A percentile compares a stretch with the other conserved stretches of the same genome.
Conservation (phyloP, 164 flowering plant genomes). For the Taxillus chinensis region DNA sequence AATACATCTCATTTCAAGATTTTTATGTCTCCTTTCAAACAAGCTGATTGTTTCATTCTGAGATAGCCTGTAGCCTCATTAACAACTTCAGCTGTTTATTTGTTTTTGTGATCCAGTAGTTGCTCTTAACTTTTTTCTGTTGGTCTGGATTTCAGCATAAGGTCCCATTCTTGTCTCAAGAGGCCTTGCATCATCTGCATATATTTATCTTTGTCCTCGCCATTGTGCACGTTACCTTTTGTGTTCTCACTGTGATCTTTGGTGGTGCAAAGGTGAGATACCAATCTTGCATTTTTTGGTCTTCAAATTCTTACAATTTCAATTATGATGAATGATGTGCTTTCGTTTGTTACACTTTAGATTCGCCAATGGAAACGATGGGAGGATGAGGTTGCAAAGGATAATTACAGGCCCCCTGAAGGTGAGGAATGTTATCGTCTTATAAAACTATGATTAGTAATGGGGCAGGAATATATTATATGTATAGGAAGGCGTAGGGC, state of each 20-base stretch:
- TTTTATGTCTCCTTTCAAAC: no score
- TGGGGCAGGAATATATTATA: background rate
- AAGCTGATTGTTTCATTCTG: no score
- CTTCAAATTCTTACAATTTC: background rate
- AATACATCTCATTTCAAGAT: no score
- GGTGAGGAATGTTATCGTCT: slow-evolving; percentile 17
- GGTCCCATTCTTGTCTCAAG: slow-evolving; percentile 60
- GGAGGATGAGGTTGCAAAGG: slow-evolving; percentile 59
- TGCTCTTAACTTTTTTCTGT: background rate
- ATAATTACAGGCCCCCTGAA: slow-evolving; percentile 32
- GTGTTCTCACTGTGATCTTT: slow-evolving; percentile 34
- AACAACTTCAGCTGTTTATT: no score
- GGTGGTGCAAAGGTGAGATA: slow-evolving; percentile 29
- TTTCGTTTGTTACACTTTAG: background rate
- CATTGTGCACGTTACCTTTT: slow-evolving; percentile 66
- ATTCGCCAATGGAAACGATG: slow-evolving; percentile 17
- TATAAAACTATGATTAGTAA: background rate
- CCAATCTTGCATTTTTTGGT: background rate
- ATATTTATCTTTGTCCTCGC: slow-evolving; percentile 89
- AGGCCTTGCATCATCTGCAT: slow-evolving; percentile 79
- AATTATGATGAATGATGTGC: background rate
- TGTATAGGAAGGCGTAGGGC: no score
- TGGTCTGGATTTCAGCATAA: slow-evolving; percentile 37
- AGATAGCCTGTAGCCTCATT: no score
- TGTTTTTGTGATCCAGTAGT: background rate